Percentiles rank a stretch among this genome's conserved stretches.
These are phyloP conservation scores for Excoecaria cochinchinensis DNA, from an alignment of 345 rosid species.

Conservation along the genomic window DNA sequence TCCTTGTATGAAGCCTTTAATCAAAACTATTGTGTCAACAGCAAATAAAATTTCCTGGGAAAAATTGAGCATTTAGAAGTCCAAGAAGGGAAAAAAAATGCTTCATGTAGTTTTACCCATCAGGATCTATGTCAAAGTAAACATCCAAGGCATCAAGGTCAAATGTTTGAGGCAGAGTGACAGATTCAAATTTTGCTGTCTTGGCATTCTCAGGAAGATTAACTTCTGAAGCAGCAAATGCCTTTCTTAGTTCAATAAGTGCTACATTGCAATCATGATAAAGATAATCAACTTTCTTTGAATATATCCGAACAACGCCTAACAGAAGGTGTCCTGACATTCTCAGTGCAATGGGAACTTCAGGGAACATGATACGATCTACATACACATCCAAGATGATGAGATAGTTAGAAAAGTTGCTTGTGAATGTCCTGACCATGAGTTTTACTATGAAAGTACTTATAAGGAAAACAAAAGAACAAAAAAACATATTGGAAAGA, in stretches of 20 bases:
- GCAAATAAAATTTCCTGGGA: not conserved
- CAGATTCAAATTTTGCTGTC: slow-evolving; percentile 60
- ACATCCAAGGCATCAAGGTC: slow-evolving; percentile 67
- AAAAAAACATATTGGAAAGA: not conserved
- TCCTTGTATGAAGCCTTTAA: slow-evolving; percentile 50
- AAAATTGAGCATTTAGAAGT: not conserved
- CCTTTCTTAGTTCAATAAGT: slow-evolving; percentile 51
- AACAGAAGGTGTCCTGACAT: slow-evolving; percentile 78
- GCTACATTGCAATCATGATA: slow-evolving; percentile 55
- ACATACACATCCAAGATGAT: not conserved
- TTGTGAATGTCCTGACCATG: not conserved
- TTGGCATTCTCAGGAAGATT: slow-evolving; percentile 69
- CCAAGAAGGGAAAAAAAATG: not conserved
- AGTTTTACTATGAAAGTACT: not conserved
- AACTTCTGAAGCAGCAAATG: slow-evolving; percentile 48
- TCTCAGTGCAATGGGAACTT: slow-evolving; percentile 79
- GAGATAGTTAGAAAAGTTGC: not conserved
- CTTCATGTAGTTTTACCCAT: slow-evolving; percentile 33
- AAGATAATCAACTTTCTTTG: slow-evolving; percentile 88
- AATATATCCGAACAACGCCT: slow-evolving; percentile 88
- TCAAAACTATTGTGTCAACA: not conserved
- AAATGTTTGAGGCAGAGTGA: slow-evolving; percentile 66
- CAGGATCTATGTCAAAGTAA: slow-evolving; percentile 33
- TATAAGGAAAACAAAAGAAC: not conserved
- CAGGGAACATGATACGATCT: slow-evolving; percentile 72